These are phyloP conservation scores for Carex cristatella DNA, from an alignment of 176 grass and related monocot species.

Conservation along the genomic window DNA sequence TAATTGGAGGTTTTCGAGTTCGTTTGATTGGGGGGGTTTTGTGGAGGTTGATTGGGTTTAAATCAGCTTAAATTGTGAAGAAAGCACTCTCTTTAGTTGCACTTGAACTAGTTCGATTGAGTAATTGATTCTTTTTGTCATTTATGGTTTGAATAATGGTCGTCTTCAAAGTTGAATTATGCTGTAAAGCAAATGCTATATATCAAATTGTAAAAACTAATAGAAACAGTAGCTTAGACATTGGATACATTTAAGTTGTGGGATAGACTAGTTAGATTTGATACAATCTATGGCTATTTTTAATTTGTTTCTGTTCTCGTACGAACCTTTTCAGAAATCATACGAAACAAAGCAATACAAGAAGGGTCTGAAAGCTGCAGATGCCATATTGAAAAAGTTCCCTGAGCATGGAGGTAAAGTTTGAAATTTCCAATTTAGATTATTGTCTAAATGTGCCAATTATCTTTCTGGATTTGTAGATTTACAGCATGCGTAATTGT, in stretches of 20 bases:
- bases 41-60: neutral
- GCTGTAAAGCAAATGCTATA: neutral
- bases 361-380: constrained; percentile 92
- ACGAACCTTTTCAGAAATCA: constrained; percentile 70
- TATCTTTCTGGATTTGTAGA: neutral
- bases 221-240: neutral
- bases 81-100: neutral
- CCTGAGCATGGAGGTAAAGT: constrained; percentile 89
- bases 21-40: neutral
- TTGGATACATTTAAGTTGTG: neutral
- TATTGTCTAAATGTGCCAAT: neutral
- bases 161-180: neutral
- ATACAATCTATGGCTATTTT: neutral
- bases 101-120: neutral
- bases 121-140: neutral
- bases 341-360: constrained; percentile 99
- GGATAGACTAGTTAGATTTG: neutral
- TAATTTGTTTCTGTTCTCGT: constrained; percentile 16
- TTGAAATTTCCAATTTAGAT: neutral
- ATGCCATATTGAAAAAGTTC: constrained; percentile 97
- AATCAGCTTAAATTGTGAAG: neutral
- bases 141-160: neutral
- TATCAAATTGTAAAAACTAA: neutral
- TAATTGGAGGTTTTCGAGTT: neutral
- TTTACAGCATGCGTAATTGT: neutral